Percentiles rank a stretch among this genome's conserved stretches.
phyloP scores from a whole-genome alignment of 2,329 filamentous ascomycete species.

The Monilinia aucupariae region DNA sequence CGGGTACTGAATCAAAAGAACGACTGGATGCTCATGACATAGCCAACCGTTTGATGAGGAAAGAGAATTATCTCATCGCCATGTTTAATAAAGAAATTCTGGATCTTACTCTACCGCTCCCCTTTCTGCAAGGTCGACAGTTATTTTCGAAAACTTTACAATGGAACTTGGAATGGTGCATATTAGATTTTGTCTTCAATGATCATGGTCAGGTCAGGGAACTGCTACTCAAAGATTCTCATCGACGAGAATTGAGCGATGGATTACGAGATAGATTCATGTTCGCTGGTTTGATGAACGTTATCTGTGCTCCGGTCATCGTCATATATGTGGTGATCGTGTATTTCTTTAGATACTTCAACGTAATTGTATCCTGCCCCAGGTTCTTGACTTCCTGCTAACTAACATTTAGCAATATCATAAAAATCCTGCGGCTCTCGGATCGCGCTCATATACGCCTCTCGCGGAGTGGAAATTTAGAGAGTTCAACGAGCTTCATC shows the following conservation, averaged over 20 bases:
- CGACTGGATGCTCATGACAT: constrained; percentile 95
- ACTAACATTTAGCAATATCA: constrained; percentile 70
- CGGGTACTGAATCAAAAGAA: constrained; percentile 81
- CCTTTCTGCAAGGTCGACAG: constrained; percentile 72
- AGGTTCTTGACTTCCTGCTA: constrained; percentile 15
- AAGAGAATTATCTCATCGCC: constrained; percentile 94
- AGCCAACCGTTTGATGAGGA: constrained; percentile 91
- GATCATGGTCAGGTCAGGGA: constrained; percentile 80
- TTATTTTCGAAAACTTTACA: constrained; percentile 85
- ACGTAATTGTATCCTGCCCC: constrained; percentile 47
- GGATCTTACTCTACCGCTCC: constrained; percentile 78
- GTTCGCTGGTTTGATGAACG: constrained; percentile 79
- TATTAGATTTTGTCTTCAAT: constrained; percentile 93
- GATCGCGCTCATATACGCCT: constrained; percentile 86
- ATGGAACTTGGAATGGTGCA: constrained; percentile 85
- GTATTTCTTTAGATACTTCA: constrained; percentile 94
- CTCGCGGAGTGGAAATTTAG: constrained; percentile 97
- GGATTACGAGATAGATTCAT: constrained; percentile 72
- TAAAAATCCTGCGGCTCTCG: constrained; percentile 81
- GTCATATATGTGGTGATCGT: constrained; percentile 81
- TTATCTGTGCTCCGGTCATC: constrained; percentile 80
- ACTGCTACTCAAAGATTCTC: constrained; percentile 77
- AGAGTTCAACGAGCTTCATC: constrained; percentile 93
- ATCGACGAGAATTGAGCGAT: constrained; percentile 71
- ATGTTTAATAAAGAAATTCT: constrained; percentile 96